phyloP scores from a whole-genome alignment of 768 basidiomycete genomes.

The Suillus subluteus region DNA sequence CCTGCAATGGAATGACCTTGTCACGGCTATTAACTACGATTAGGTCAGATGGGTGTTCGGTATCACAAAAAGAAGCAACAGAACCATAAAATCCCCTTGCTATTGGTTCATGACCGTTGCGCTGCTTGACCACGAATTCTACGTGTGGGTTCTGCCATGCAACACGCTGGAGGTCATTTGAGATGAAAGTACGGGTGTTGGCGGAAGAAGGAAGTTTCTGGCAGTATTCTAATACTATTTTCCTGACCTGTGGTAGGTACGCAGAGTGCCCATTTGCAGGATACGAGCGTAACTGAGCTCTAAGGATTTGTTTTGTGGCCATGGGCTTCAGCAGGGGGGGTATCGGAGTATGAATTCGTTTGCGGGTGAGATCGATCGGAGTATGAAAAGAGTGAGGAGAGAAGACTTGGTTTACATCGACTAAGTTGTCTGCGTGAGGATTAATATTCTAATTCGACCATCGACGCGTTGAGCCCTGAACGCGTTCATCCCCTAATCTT shows the following conservation, averaged over 20 bases:
- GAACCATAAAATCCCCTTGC: conserved; percentile 82
- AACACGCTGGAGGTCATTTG: conserved; percentile 61
- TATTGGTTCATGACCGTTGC: conserved; percentile 77
- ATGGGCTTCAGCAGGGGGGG: conserved; percentile 20
- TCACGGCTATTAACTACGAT: conserved; percentile 78
- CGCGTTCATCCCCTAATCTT: conserved; percentile 29
- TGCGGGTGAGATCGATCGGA: conserved; percentile 24
- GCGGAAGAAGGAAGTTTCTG: conserved; percentile 79
- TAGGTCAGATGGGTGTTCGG: conserved; percentile 18
- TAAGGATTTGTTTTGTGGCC: conserved; percentile 41
- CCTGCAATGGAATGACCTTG: conserved; percentile 84
- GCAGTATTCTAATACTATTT: conserved; percentile 89
- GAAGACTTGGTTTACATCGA: conserved; percentile 11
- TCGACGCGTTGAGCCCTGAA: conserved; percentile 25
- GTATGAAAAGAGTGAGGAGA: conserved; percentile 23
- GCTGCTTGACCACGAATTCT: conserved; percentile 80
- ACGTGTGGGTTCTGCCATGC: conserved; percentile 80
- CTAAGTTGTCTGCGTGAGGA: conserved; percentile 11
- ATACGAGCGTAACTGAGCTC: conserved; percentile 54
- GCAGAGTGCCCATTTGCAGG: conserved; percentile 76
- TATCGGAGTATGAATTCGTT: conserved; percentile 16
- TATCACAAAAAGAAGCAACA: conserved; percentile 27
- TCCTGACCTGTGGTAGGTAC: conserved; percentile 80
- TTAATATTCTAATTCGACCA: conserved; percentile 24
- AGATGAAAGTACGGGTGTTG: conserved; percentile 71